Evolutionary conservation across 2,329 filamentous ascomycete genomes (phyloP).

Genomic region (Trichoderma citrinoviride): DNA sequence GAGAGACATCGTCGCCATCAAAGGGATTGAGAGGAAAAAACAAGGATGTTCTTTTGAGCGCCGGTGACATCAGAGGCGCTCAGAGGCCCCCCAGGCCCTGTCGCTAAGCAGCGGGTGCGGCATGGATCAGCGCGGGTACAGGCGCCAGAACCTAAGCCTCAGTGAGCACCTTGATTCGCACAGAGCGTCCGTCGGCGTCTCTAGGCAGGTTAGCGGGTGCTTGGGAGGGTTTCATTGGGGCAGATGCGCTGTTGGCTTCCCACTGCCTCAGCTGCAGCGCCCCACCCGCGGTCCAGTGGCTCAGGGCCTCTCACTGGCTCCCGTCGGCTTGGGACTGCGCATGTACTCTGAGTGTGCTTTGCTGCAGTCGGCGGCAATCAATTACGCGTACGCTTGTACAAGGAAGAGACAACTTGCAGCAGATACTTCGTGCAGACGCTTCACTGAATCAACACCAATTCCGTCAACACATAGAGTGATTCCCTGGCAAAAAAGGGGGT

Average conservation of each 20-base stretch:
- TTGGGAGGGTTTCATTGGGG: background rate
- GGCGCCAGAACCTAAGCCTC: constrained; percentile 1
- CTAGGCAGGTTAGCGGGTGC: too few relatives aligned
- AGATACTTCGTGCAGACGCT: background rate
- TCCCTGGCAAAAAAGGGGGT: background rate
- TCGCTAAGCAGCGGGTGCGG: constrained; percentile 6
- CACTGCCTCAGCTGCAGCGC: constrained; percentile 6
- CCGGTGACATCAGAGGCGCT: constrained; percentile 22
- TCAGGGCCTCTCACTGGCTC: constrained; percentile 3
- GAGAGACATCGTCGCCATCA: background rate
- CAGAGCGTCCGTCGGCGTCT: background rate
- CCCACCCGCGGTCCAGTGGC: constrained; percentile 12
- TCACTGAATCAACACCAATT: background rate
- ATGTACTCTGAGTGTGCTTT: background rate
- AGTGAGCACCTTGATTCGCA: constrained; percentile 13
- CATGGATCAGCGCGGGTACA: constrained; percentile 21
- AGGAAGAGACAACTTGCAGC: too few relatives aligned
- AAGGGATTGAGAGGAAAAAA: background rate
- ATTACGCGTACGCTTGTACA: background rate
- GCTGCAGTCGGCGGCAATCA: background rate
- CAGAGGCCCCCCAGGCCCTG: background rate
- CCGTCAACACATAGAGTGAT: background rate
- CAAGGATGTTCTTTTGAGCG: background rate
- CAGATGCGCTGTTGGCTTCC: background rate
- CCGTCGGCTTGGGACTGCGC: background rate